Evolutionary conservation across 345 rosid species (phyloP).

Genomic region (Eucalyptus pauciflora): DNA sequence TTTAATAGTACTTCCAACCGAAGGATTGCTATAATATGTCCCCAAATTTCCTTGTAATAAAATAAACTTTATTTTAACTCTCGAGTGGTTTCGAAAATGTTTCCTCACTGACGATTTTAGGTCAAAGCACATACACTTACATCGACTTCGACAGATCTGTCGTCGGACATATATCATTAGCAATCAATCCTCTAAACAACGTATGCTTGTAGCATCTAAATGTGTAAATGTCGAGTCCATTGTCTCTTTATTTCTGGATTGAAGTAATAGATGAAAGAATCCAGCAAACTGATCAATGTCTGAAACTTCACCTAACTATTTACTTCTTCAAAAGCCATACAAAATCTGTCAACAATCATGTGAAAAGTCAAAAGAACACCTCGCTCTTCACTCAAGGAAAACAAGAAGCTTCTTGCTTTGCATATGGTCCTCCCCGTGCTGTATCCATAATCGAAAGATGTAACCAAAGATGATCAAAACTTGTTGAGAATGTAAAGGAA

Average conservation of each 20-base stretch:
- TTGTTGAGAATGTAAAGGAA: conserved; percentile 14
- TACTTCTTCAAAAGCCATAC: neutral
- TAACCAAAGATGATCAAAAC: neutral
- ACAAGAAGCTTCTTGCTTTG: neutral
- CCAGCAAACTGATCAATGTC: neutral
- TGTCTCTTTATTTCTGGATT: neutral
- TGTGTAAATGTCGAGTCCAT: neutral
- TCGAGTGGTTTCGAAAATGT: neutral
- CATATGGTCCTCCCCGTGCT: neutral
- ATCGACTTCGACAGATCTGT: no score
- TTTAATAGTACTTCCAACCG: neutral
- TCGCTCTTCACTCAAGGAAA: neutral
- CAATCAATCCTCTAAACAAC: rapidly evolving
- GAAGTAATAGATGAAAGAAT: neutral
- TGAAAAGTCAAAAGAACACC: neutral
- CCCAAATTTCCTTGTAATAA: neutral
- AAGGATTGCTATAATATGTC: neutral
- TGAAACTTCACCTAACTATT: neutral
- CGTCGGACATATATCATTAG: neutral
- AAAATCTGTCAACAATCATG: neutral
- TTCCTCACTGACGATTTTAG: rapidly evolving
- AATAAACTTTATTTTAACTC: neutral
- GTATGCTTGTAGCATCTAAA: neutral
- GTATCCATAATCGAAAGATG: neutral
- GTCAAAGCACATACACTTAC: no score